Base-by-base conservation (phyloP, 1,139 yeast genomes). In the Pichia sp. region DNA sequence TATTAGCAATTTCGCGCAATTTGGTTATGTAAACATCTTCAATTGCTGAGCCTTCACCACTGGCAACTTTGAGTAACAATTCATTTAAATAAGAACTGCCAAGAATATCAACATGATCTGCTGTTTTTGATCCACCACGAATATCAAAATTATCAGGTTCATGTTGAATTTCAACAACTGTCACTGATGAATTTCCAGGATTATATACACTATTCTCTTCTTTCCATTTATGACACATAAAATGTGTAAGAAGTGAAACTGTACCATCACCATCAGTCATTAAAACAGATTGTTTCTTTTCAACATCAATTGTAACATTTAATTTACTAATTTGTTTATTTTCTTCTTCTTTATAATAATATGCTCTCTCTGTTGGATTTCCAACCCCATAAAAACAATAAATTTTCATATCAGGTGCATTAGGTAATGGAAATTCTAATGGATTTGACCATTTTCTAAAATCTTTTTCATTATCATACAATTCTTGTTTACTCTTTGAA, bases 241-340 rank as follows among this genome's bases (percentile, higher is more conserved):
- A 61, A 59, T 92, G 97, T 1, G 97, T 83, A 57, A 89, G 67
- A 28, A 92, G 64, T 5, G 96, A 87, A 5, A 92, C 87, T 0
- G 98, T 92, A 3, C 98, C 98, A 64, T 92, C 98, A 28, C 98
- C 98, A 62, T 92, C 96, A 1, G 95, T 86, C 63, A 87, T 73
- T 40, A 74, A 74, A 1, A 92, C 96, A 0, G 95, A 79, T 45
- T 78, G 62, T 26, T 54, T 52, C 56, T 68, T 68, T 2, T 80
- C 82, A 4, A 78, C 69, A 51, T 81, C 83, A 46, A 92, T 87
- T 0, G 90, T 77, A 50, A 85, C 75, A 55, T 84, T 80, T 51
- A 90, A 68, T 34, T 77, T 76, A 4, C 76, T 60, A 1, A 65
- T 47, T 0, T 66, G 62, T 55, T 75, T 76, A 47, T 72, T 67